phyloP scores from a whole-genome alignment of 106 monocot species.

The Acorus calamus region DNA sequence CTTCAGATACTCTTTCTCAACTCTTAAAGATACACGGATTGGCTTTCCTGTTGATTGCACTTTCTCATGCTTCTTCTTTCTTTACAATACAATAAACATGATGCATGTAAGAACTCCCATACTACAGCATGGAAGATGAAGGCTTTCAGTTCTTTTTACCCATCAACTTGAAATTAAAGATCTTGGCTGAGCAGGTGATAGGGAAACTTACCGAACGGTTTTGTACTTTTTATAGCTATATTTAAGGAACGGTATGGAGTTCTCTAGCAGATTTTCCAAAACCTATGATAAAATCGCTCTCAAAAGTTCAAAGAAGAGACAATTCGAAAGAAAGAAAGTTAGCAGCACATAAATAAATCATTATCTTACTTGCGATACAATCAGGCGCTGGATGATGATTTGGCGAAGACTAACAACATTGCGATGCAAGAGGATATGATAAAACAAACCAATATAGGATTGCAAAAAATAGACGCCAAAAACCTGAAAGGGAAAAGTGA shows the following conservation, averaged over 20 bases:
- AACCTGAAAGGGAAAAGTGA: slow-evolving; percentile 34
- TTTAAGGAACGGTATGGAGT: slow-evolving; percentile 72
- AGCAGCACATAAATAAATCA: neutral
- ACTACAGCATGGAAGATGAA: no score
- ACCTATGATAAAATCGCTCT: slow-evolving; percentile 28
- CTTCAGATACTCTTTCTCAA: slow-evolving; percentile 87
- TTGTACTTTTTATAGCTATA: slow-evolving; percentile 89
- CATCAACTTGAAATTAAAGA: neutral
- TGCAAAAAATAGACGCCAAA: slow-evolving; percentile 98
- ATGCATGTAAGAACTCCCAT: neutral
- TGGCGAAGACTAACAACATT: slow-evolving; percentile 64
- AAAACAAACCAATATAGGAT: slow-evolving; percentile 89
- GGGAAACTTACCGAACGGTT: slow-evolving; percentile 61
- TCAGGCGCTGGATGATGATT: slow-evolving; percentile 70
- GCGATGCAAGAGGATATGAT: slow-evolving; percentile 64
- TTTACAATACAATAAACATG: slow-evolving; percentile 9
- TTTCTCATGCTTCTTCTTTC: slow-evolving; percentile 74
- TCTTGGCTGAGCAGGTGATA: neutral
- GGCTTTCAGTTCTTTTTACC: no score
- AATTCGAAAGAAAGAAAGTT: neutral
- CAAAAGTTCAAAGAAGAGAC: neutral
- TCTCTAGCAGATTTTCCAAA: slow-evolving; percentile 82
- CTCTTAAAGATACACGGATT: slow-evolving; percentile 45
- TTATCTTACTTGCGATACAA: slow-evolving; percentile 72
- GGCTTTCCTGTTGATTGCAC: slow-evolving; percentile 32